Percentiles rank a stretch among this genome's conserved stretches.
These are phyloP conservation scores for Phialophora verrucosa DNA, from an alignment of 2,329 filamentous ascomycete genomes.

Conservation along the genomic window DNA sequence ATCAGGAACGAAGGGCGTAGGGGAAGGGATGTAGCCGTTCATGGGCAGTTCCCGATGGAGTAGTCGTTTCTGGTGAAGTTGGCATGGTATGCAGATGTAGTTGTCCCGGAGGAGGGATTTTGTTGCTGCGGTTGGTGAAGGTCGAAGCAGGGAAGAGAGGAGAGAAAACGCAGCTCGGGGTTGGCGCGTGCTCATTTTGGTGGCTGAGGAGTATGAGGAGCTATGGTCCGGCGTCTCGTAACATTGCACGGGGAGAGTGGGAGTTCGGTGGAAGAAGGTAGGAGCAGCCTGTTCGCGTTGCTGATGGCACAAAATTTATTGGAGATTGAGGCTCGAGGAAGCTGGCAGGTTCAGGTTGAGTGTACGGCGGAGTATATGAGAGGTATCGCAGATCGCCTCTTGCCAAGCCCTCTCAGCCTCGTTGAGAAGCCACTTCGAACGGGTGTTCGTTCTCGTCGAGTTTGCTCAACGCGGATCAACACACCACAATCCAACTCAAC, in stretches of 20 bases:
- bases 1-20: conserved; percentile 63
- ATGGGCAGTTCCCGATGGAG: conserved; percentile 31
- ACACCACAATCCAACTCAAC: background rate
- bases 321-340: background rate
- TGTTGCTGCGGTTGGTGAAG: conserved; percentile 24
- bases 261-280: background rate
- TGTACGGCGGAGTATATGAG: background rate
- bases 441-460: background rate
- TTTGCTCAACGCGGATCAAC: background rate
- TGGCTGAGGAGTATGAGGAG: conserved; percentile 1
- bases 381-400: background rate
- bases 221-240: background rate
- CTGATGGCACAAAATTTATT: conserved; percentile 7
- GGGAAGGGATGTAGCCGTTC: conserved; percentile 61
- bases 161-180: conserved; percentile 21
- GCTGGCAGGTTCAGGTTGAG: background rate
- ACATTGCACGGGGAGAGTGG: background rate
- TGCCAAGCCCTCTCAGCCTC: conserved; percentile 5
- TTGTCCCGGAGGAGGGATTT: conserved; percentile 19
- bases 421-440: background rate
- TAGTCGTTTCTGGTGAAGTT: conserved; percentile 19
- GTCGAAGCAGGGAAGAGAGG: conserved; percentile 32
- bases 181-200: conserved; percentile 31
- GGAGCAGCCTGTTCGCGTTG: background rate
- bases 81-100: conserved; percentile 38